phyloP scores from a whole-genome alignment of 371 early-diverging fungal species.

The Fennellomyces sp. region DNA sequence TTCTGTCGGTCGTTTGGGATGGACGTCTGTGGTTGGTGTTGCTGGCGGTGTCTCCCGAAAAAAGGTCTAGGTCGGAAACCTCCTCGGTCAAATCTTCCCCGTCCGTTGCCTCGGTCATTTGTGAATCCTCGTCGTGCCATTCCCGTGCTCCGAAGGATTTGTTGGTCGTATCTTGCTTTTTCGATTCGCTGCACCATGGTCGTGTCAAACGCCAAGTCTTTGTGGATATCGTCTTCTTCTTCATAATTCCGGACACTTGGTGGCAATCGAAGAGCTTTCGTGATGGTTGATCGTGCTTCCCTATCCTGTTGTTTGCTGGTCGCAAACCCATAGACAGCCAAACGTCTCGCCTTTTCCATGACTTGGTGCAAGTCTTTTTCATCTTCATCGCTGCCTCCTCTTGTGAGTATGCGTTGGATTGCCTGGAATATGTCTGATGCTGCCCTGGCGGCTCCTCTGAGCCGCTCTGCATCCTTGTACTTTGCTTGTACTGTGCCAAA shows the following conservation, averaged over 20 bases:
- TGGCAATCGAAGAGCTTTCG: conserved; percentile 14
- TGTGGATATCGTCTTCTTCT: background rate
- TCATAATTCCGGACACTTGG: background rate
- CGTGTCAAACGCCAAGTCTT: background rate
- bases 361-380: background rate
- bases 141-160: too few relatives aligned
- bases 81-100: too few relatives aligned
- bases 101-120: too few relatives aligned
- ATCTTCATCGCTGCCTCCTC: background rate
- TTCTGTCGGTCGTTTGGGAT: too few relatives aligned
- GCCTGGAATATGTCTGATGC: conserved; percentile 9
- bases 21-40: too few relatives aligned
- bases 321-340: conserved; percentile 11
- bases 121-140: too few relatives aligned
- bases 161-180: background rate
- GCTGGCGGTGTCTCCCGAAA: too few relatives aligned
- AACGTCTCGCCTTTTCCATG: conserved; percentile 6
- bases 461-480: conserved; percentile 9
- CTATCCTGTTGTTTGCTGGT: conserved; percentile 7
- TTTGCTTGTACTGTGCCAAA: background rate
- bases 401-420: conserved; percentile 1
- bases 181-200: conserved; percentile 1
- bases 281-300: background rate
- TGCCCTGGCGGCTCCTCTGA: conserved; percentile 8
- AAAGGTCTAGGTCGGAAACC: too few relatives aligned